phyloP scores from a whole-genome alignment of 768 basidiomycete species.

The Tricholoma flavovirens region DNA sequence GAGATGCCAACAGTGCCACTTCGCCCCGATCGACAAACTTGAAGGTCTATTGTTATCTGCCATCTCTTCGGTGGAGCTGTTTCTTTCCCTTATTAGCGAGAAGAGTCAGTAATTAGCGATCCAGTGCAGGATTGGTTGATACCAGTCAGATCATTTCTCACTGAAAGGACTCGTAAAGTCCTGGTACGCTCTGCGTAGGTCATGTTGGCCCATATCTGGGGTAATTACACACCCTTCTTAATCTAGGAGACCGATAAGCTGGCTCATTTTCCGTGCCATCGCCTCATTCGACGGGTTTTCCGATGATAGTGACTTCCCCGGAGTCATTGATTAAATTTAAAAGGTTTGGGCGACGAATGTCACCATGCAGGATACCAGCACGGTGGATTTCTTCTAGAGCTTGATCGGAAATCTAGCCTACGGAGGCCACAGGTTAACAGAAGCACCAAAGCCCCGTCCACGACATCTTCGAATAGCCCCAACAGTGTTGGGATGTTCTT shows the following conservation, averaged over 20 bases:
- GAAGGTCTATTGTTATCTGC: neutral
- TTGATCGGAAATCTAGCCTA: no score
- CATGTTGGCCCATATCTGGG: slow-evolving; percentile 59
- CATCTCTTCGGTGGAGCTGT: neutral
- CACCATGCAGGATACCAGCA: no score
- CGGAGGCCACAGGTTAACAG: neutral
- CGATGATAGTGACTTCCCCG: neutral
- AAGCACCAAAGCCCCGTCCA: neutral
- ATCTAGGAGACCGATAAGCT: neutral
- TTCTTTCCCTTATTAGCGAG: slow-evolving; percentile 26
- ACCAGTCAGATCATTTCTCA: slow-evolving; percentile 34
- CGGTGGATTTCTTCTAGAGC: no score
- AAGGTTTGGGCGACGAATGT: neutral
- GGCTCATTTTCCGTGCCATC: neutral
- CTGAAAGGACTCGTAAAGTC: slow-evolving; percentile 47
- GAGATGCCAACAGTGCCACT: neutral
- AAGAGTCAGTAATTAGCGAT: slow-evolving; percentile 10
- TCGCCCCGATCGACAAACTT: neutral
- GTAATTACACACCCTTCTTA: no score
- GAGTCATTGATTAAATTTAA: neutral
- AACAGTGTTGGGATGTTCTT: neutral
- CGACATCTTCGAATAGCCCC: neutral
- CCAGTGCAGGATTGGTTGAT: neutral
- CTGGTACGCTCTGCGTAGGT: slow-evolving; percentile 51
- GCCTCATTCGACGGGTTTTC: neutral